Base-by-base conservation (phyloP, 2,329 filamentous ascomycete genomes). In the Talaromyces amestolkiae region DNA sequence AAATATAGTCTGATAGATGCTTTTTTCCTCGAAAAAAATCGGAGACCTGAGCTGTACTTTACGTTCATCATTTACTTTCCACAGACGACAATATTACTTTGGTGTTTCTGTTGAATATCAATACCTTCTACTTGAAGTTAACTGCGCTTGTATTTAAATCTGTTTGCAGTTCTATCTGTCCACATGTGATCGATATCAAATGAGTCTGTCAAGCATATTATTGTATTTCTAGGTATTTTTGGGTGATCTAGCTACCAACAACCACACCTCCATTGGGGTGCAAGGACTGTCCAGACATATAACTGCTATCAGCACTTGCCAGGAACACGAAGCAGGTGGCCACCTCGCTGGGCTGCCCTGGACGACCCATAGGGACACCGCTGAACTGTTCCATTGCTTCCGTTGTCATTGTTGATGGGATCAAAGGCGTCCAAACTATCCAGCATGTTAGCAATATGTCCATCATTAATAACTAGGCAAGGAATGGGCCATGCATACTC, bases 271-370 rank as follows among this genome's bases (percentile, higher is more conserved):
- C 85, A 70, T 89, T 89, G 39, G 85, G 82, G 73, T 90, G 87
- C 60, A 90, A 79, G n/a, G 81, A 83, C 80, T 94, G 91, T 1
- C 92, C 91, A 62, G 86, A 89, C 54, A 95, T 87, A 67, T 87
- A 88, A 58, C 86, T 88, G 73, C 89, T 91, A 74, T 95, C 91
- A 66, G 84, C 81, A 61, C 87, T 89, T 0, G 91, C 91, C 69
- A 96, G 80, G 77, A 95, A 95, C 3, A 95, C 91, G 65, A 93
- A 90, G 72, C 89, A 92, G 0, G 90, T 89, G 0, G 91, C 91
- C 68, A 95, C 89, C 82, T 96, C 92, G 64, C 87, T 91, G 2
- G 91, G 92, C 77, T 95, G 91, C 2, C 87, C 89, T 0, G 91
- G 90, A 22, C 92, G 82, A 3, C 91, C 91, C 81, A 95, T 92